Evolutionary conservation across 345 rosid species (phyloP).

Genomic region (Pugionium cornutum): DNA sequence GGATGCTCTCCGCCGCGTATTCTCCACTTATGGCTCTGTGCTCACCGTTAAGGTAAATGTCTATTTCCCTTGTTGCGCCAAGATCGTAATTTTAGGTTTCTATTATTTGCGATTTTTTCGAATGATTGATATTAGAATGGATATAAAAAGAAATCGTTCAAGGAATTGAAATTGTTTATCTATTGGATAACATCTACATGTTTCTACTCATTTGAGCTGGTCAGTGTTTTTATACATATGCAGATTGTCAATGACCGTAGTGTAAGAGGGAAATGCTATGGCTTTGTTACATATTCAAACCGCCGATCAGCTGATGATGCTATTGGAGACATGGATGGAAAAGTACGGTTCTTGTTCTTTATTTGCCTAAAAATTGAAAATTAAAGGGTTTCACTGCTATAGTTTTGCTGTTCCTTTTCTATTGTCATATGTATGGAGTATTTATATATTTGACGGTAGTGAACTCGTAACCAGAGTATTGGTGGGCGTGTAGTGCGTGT

Average conservation of each 20-base stretch:
- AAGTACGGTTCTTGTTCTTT: slow-evolving; percentile 52
- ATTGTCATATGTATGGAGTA: background rate
- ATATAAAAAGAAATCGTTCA: background rate
- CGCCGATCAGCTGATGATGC: slow-evolving; percentile 83
- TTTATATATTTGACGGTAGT: slow-evolving; percentile 28
- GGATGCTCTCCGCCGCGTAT: slow-evolving; percentile 60
- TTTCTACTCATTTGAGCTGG: slow-evolving; percentile 8
- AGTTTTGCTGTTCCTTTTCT: background rate
- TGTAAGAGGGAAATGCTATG: slow-evolving; percentile 78
- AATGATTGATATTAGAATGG: background rate
- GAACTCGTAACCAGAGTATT: slow-evolving; percentile 54
- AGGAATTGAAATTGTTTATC: background rate
- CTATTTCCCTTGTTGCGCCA: background rate
- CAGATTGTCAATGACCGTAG: slow-evolving; percentile 75
- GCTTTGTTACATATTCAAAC: slow-evolving; percentile 77
- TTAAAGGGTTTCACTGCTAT: background rate
- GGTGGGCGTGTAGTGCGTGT: slow-evolving; percentile 79
- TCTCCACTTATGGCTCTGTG: slow-evolving; percentile 65
- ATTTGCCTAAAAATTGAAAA: background rate
- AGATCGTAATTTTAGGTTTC: slow-evolving; percentile 27
- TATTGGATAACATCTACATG: background rate
- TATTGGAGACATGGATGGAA: slow-evolving; percentile 81
- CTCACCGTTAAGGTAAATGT: slow-evolving; percentile 65
- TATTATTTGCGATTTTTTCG: background rate
- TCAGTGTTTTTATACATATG: slow-evolving; percentile 10